Evolutionary conservation across 2,329 filamentous ascomycete genomes (phyloP).

Genomic region (Clonostachys solani): DNA sequence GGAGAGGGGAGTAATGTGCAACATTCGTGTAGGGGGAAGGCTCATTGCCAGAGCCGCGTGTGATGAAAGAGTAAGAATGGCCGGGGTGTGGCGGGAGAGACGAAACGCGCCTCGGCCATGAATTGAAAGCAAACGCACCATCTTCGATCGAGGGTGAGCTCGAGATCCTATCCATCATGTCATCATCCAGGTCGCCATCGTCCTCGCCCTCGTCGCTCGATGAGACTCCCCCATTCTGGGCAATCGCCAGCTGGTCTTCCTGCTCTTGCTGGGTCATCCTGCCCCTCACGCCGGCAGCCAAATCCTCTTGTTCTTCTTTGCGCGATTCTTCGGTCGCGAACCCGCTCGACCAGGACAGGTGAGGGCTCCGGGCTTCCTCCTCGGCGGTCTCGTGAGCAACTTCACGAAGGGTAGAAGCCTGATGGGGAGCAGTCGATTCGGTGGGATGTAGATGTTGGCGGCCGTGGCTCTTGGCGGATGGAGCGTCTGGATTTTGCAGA

Average conservation of each 20-base stretch:
- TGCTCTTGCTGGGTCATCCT: conserved; percentile 15
- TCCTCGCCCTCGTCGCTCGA: conserved; percentile 59
- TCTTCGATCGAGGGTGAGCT: conserved; percentile 98
- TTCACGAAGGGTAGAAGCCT: conserved; percentile 78
- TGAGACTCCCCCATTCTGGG: conserved; percentile 55
- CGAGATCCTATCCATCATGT: conserved; percentile 98
- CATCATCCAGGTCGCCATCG: conserved; percentile 75
- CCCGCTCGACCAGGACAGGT: conserved; percentile 47
- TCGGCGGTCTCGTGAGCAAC: conserved; percentile 73
- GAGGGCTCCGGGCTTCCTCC: conserved; percentile 63
- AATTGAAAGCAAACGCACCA: conserved; percentile 68
- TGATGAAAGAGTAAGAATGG: conserved; percentile 18
- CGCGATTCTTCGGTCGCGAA: conserved; percentile 12
- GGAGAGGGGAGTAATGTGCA: conserved; percentile 15
- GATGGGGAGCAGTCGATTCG: conserved; percentile 67
- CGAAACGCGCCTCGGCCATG: conserved; percentile 38
- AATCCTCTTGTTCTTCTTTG: conserved; percentile 1
- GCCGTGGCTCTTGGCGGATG: conserved; percentile 79
- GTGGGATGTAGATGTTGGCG: conserved; percentile 36
- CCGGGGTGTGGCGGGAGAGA: conserved; percentile 19
- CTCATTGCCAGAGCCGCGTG: background rate
- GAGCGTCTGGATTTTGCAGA: conserved; percentile 77
- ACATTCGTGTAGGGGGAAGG: conserved; percentile 35
- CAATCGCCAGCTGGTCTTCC: conserved; percentile 44
- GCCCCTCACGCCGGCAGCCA: conserved; percentile 6